Evolutionary conservation across 805 yeast species (phyloP).

Genomic region (Wickerhamiella hasegawae): DNA sequence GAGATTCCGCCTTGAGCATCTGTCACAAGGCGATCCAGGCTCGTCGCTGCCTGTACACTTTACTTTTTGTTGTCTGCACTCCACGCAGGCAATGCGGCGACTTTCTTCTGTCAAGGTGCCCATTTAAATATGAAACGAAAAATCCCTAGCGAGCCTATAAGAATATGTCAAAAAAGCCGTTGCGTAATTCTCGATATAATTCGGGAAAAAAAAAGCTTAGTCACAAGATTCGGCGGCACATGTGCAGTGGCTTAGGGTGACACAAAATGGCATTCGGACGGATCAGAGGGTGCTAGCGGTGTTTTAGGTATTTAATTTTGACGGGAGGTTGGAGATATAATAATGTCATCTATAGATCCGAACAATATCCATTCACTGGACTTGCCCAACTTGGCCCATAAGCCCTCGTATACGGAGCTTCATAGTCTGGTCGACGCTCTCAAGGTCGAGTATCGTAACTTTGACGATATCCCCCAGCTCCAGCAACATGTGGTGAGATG

Average conservation of each 20-base stretch:
- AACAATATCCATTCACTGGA: constrained; percentile 15
- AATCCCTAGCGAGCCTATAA: neutral
- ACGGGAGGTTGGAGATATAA: too few species aligned
- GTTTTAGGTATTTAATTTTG: too few species aligned
- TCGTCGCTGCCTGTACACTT: constrained; percentile 31
- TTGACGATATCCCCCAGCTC: constrained; percentile 7
- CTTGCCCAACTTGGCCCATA: constrained; percentile 14
- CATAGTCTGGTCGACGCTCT: constrained; percentile 7
- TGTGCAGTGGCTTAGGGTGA: too few species aligned
- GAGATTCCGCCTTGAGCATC: constrained; percentile 58
- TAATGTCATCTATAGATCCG: constrained; percentile 2
- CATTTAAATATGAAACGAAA: too few species aligned
- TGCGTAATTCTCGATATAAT: too few species aligned
- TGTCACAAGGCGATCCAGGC: constrained; percentile 49
- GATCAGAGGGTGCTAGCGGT: too few species aligned
- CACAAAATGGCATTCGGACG: too few species aligned
- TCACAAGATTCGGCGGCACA: too few species aligned
- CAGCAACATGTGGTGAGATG: constrained; percentile 17
- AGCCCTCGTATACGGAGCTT: constrained; percentile 12
- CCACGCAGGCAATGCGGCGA: constrained; percentile 55
- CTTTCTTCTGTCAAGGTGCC: neutral
- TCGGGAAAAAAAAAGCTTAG: neutral
- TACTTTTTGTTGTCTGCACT: constrained; percentile 85
- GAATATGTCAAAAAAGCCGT: neutral
- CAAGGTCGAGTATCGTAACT: constrained; percentile 10